phyloP scores from a whole-genome alignment of 805 yeast species.

The Candida alai region DNA sequence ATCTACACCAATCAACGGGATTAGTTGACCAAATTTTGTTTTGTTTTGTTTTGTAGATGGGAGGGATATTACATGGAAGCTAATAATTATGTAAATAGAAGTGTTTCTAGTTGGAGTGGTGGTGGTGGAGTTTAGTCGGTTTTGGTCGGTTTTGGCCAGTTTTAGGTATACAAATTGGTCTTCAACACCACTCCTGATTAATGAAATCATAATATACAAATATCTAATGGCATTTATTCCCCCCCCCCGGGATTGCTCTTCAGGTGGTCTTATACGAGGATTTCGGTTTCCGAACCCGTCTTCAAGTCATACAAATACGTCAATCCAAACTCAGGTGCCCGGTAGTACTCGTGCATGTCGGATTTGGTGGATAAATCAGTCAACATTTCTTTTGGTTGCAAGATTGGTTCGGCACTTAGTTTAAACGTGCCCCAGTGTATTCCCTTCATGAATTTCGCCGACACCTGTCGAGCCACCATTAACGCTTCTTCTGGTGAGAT shows the following conservation, averaged over 20 bases:
- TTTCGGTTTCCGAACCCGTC: constrained; percentile 14
- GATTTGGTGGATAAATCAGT: constrained; percentile 44
- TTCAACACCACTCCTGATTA: too few relatives aligned
- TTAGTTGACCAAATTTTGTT: too few relatives aligned
- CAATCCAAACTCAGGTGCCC: constrained; percentile 73
- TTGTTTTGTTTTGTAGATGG: too few relatives aligned
- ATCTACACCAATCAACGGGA: constrained; percentile 19
- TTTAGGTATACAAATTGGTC: too few relatives aligned
- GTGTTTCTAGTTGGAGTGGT: too few relatives aligned
- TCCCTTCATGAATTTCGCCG: constrained; percentile 66
- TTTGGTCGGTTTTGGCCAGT: too few relatives aligned
- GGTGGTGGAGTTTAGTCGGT: too few relatives aligned
- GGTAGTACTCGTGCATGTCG: constrained; percentile 35
- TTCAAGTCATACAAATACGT: constrained; percentile 53
- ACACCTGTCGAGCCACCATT: constrained; percentile 59
- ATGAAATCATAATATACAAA: too few relatives aligned
- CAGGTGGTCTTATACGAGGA: constrained; percentile 12
- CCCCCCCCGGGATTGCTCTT: too few relatives aligned
- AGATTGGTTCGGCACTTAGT: constrained; percentile 78
- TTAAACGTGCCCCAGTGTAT: constrained; percentile 97
- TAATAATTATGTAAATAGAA: too few relatives aligned
- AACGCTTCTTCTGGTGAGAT: constrained; percentile 77
- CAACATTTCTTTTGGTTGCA: constrained; percentile 73
- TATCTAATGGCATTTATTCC: too few relatives aligned
- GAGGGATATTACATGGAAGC: too few relatives aligned